Evolutionary conservation across 2,329 filamentous ascomycete species (phyloP).

Genomic region (Arthrobotrys sinensis): DNA sequence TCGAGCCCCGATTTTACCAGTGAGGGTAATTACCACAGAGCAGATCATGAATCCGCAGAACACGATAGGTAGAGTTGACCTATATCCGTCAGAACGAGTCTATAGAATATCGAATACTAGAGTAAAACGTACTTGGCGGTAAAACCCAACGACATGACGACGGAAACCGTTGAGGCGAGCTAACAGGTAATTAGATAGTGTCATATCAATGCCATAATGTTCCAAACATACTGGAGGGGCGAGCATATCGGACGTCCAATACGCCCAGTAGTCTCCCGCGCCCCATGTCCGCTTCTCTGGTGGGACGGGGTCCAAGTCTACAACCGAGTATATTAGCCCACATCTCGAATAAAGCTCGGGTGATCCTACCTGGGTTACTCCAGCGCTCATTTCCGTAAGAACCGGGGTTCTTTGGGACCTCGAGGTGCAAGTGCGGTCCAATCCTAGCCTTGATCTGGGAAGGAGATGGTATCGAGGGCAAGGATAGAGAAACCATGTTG

Average conservation of each 20-base stretch:
- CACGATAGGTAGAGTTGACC: slow-evolving; percentile 69
- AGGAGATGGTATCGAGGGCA: slow-evolving; percentile 61
- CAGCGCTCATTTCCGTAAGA: slow-evolving; percentile 68
- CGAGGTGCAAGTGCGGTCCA: slow-evolving; percentile 67
- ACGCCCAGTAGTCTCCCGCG: slow-evolving; percentile 71
- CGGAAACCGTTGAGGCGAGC: slow-evolving; percentile 57
- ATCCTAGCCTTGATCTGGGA: slow-evolving; percentile 66
- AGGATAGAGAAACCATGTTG: slow-evolving; percentile 58
- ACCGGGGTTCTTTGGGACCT: slow-evolving; percentile 67
- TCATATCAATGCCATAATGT: not conserved
- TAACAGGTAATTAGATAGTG: slow-evolving; percentile 12
- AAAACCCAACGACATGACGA: slow-evolving; percentile 69
- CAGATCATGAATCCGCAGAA: slow-evolving; percentile 70
- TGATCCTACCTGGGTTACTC: slow-evolving; percentile 69
- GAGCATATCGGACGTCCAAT: slow-evolving; percentile 71
- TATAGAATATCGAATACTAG: not conserved
- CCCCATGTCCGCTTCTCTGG: slow-evolving; percentile 71
- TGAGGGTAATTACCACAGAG: slow-evolving; percentile 70
- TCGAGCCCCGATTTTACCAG: slow-evolving; percentile 66
- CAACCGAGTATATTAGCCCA: slow-evolving; percentile 64
- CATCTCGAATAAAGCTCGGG: slow-evolving; percentile 66
- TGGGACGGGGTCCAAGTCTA: slow-evolving; percentile 63
- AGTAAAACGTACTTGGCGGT: slow-evolving; percentile 68
- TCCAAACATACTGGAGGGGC: slow-evolving; percentile 66
- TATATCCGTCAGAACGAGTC: slow-evolving; percentile 31